These are phyloP conservation scores for Incumbomyces delicatus DNA, from an alignment of 2,329 filamentous ascomycete species.

Conservation along the genomic window DNA sequence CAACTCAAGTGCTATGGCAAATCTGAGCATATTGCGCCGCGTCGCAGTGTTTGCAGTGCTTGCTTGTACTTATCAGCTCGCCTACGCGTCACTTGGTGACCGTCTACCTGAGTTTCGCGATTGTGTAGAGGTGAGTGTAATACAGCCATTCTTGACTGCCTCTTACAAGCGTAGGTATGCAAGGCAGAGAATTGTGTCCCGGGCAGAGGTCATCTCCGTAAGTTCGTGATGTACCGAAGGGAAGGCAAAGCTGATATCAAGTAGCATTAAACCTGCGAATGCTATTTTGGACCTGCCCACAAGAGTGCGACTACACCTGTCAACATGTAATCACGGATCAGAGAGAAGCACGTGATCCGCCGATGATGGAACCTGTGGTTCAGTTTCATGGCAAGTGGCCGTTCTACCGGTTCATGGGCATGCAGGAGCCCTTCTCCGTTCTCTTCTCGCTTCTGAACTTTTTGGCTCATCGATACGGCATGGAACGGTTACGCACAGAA, in stretches of 20 bases:
- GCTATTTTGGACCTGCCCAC: constrained; percentile 81
- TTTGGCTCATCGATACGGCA: constrained; percentile 69
- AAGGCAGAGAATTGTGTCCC: constrained; percentile 66
- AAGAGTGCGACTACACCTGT: constrained; percentile 96
- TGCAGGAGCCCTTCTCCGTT: constrained; percentile 91
- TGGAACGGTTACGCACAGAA: constrained; percentile 56
- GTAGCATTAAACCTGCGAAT: constrained; percentile 73
- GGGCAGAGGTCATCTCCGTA: constrained; percentile 61
- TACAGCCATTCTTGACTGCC: constrained; percentile 3
- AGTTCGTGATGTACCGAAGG: constrained; percentile 24
- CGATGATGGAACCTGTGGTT: constrained; percentile 58
- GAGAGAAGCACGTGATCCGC: constrained; percentile 56
- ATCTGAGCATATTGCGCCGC: background rate
- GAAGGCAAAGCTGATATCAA: too few relatives aligned
- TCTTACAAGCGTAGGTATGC: constrained; percentile 54
- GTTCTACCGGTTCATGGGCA: constrained; percentile 77
- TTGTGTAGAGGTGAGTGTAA: constrained; percentile 62
- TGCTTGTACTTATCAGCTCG: background rate
- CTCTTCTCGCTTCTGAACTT: constrained; percentile 90
- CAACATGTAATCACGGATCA: constrained; percentile 78
- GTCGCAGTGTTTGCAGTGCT: constrained; percentile 2
- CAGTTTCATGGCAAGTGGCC: constrained; percentile 99
- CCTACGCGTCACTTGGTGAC: constrained; percentile 69
- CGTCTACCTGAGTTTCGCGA: constrained; percentile 74
- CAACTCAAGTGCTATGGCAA: too few relatives aligned